A percentile compares a stretch with the other conserved stretches of the same genome.
These are phyloP conservation scores for Kodamaea kakaduensis DNA, from an alignment of 805 yeast genomes.

Conservation along the genomic window DNA sequence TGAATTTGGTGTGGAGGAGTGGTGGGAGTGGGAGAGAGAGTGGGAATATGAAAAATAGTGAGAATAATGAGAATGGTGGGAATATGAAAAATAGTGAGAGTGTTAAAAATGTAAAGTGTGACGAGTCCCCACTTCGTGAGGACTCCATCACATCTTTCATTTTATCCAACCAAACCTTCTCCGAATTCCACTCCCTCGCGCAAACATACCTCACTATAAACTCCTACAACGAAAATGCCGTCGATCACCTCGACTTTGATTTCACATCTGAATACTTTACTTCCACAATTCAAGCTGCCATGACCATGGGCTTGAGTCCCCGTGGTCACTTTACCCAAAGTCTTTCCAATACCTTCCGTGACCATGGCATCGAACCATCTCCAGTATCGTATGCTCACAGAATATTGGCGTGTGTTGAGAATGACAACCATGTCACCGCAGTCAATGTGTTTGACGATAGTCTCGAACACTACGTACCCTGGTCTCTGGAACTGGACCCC, in stretches of 20 bases:
- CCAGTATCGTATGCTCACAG: conserved; percentile 25
- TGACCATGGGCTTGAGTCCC: conserved; percentile 10
- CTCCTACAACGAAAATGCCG: no score
- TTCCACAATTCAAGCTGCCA: conserved; percentile 17
- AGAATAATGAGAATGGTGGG: no score
- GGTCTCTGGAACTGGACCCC: conserved; percentile 28
- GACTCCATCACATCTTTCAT: no score
- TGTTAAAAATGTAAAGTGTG: no score
- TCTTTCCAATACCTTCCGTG: conserved; percentile 15
- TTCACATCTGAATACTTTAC: conserved; percentile 6
- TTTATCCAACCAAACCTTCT: no score
- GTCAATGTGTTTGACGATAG: conserved; percentile 31
- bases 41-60: no score
- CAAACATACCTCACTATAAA: no score
- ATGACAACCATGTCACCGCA: conserved; percentile 20
- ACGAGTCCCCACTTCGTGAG: no score
- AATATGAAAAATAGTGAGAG: no score
- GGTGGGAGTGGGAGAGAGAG: conserved; percentile 13
- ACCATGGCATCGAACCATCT: conserved; percentile 13
- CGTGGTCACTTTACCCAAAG: conserved; percentile 18
- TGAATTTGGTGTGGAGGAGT: background rate
- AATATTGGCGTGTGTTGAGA: conserved; percentile 25
- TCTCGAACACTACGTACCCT: conserved; percentile 17
- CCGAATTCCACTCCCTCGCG: no score
- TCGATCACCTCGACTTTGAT: no score